Percentiles rank a stretch among this genome's conserved stretches.
Evolutionary conservation across 2,329 filamentous ascomycete species (phyloP).

Genomic region (Penicillium sp.): DNA sequence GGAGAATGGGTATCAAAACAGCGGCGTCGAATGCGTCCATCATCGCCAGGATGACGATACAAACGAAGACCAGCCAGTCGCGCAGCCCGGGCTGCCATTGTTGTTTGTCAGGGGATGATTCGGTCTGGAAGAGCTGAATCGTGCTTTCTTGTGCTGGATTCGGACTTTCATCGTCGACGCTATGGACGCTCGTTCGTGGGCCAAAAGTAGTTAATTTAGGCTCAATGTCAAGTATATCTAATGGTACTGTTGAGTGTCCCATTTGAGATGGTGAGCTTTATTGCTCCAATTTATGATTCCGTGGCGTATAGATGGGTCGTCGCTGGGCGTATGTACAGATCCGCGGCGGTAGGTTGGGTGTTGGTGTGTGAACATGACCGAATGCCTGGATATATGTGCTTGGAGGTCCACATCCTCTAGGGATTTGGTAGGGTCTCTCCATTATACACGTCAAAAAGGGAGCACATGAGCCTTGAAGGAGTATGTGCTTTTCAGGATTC

Average conservation of each 20-base stretch:
- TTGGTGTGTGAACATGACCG: background rate
- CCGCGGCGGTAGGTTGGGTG: background rate
- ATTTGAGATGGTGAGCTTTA: slow-evolving; percentile 9
- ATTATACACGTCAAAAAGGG: slow-evolving; percentile 1
- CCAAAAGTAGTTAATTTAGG: slow-evolving; percentile 12
- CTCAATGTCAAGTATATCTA: slow-evolving; percentile 14
- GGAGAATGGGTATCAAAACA: slow-evolving; percentile 44
- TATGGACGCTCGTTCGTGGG: slow-evolving; percentile 12
- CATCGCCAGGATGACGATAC: slow-evolving; percentile 43
- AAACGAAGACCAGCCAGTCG: slow-evolving; percentile 41
- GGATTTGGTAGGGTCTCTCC: background rate
- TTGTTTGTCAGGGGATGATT: slow-evolving; percentile 9
- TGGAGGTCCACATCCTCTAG: background rate
- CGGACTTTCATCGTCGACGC: slow-evolving; percentile 7
- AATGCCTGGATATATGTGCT: background rate
- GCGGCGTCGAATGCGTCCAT: slow-evolving; percentile 50
- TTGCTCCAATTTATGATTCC: background rate
- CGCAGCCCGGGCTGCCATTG: slow-evolving; percentile 38
- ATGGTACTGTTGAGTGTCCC: slow-evolving; percentile 8
- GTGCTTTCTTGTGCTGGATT: slow-evolving; percentile 16
- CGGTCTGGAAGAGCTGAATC: slow-evolving; percentile 19
- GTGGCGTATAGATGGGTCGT: background rate
- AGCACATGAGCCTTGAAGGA: slow-evolving; percentile 2
- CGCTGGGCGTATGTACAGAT: background rate
- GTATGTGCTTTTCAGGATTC: slow-evolving; percentile 9